A percentile compares a stretch with the other conserved stretches of the same genome.
These are phyloP conservation scores for Maudiozyma serrabonitensis DNA, from an alignment of 805 yeast genomes.

Conservation along the genomic window DNA sequence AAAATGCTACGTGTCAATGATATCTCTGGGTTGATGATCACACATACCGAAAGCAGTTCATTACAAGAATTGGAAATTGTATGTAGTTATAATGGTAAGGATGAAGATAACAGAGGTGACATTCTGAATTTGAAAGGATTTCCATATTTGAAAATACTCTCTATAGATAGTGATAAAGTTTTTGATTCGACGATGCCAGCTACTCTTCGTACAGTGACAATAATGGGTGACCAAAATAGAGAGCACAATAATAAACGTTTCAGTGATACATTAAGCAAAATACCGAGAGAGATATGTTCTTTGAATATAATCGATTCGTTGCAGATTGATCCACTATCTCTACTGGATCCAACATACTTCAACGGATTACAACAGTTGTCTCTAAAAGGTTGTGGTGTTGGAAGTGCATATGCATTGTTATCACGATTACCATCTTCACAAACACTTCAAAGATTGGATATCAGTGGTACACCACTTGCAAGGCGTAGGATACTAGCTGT, in stretches of 20 bases:
- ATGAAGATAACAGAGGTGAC: too few relatives aligned
- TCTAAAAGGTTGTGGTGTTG: neutral
- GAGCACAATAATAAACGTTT: neutral
- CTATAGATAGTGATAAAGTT: neutral
- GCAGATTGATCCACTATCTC: neutral
- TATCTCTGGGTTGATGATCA: conserved; percentile 8
- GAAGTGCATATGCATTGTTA: neutral
- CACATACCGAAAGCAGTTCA: neutral
- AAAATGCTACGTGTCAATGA: conserved; percentile 16
- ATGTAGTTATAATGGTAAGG: neutral
- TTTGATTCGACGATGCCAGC: neutral
- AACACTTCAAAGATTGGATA: neutral
- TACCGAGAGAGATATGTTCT: neutral
- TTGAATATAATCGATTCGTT: neutral
- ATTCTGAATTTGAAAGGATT: neutral
- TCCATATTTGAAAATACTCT: neutral
- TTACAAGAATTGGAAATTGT: neutral
- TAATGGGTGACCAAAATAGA: neutral
- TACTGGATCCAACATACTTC: neutral
- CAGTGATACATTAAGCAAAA: neutral
- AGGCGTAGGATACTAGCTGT: neutral
- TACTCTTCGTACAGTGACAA: neutral
- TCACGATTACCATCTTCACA: neutral
- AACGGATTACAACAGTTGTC: neutral
- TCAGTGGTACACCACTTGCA: neutral